A percentile compares a stretch with the other conserved stretches of the same genome.
Evolutionary conservation across 768 basidiomycete genomes (phyloP).

Genomic region (Suillus cothurnatus): DNA sequence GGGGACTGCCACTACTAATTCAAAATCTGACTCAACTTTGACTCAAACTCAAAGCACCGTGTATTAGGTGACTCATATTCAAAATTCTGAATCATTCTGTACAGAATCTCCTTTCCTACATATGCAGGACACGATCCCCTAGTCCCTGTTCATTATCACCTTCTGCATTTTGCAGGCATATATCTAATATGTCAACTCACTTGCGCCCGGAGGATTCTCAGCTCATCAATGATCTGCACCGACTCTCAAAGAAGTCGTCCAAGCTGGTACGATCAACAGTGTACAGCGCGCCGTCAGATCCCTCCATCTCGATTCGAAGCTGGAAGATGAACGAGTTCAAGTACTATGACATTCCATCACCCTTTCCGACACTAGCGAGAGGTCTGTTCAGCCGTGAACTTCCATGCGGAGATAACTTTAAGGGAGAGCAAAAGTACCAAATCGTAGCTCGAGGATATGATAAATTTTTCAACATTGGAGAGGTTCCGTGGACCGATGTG

Average conservation of each 20-base stretch:
- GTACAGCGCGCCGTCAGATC: background rate
- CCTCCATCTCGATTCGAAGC: background rate
- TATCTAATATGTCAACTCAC: slow-evolving; percentile 22
- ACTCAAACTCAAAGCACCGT: background rate
- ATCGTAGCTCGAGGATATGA: slow-evolving; percentile 94
- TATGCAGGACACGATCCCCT: slow-evolving; percentile 15
- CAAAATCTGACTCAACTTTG: background rate
- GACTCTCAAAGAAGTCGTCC: slow-evolving; percentile 53
- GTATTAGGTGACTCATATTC: slow-evolving; percentile 13
- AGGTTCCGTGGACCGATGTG: slow-evolving; percentile 91
- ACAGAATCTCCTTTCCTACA: slow-evolving; percentile 13
- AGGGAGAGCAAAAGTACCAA: slow-evolving; percentile 42
- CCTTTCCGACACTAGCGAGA: slow-evolving; percentile 93
- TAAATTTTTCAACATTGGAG: slow-evolving; percentile 98
- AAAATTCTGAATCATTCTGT: slow-evolving; percentile 10
- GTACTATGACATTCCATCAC: slow-evolving; percentile 46
- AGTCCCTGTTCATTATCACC: background rate
- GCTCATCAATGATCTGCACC: slow-evolving; percentile 57
- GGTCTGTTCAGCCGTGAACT: slow-evolving; percentile 79
- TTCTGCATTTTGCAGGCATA: slow-evolving; percentile 7
- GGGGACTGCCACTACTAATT: background rate
- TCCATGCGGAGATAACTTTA: slow-evolving; percentile 26
- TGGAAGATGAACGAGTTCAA: slow-evolving; percentile 1
- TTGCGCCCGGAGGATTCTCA: slow-evolving; percentile 51
- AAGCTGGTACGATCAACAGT: slow-evolving; percentile 56